Conservation (phyloP, 805 yeast genomes). For the Barnettozyma pratensis region DNA sequence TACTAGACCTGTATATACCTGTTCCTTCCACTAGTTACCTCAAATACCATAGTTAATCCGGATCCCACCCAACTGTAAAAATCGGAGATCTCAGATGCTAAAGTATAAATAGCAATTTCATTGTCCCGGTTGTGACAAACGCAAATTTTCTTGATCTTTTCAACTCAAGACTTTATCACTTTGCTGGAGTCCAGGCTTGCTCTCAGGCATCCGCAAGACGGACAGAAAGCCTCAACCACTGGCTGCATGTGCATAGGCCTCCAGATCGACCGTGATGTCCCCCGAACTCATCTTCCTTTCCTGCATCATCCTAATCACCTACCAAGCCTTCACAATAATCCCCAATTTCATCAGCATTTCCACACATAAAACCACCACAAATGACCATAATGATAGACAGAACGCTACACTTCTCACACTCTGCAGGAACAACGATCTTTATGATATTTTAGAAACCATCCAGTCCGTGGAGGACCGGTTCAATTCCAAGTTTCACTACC, state of each 20-base stretch:
- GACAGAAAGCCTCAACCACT: too few species aligned
- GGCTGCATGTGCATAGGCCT: too few species aligned
- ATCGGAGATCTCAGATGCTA: background rate
- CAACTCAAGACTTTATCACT: too few species aligned
- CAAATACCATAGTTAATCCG: too few species aligned
- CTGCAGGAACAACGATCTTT: slow-evolving; percentile 56
- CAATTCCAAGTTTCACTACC: slow-evolving; percentile 65
- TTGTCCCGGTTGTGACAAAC: too few species aligned
- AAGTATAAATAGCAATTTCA: background rate
- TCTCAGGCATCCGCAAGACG: too few species aligned
- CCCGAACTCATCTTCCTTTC: background rate
- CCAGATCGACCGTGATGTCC: background rate
- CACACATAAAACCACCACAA: background rate
- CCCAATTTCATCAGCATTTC: too few species aligned
- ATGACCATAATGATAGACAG: slow-evolving; percentile 4
- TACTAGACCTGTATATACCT: background rate
- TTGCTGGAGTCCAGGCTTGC: too few species aligned
- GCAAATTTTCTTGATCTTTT: too few species aligned
- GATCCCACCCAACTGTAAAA: too few species aligned
- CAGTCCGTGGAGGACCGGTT: slow-evolving; percentile 32
- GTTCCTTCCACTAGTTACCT: too few species aligned
- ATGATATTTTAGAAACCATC: slow-evolving; percentile 46
- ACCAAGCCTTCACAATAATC: too few species aligned
- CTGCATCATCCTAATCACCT: background rate
- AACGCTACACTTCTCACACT: slow-evolving; percentile 45